Evolutionary conservation across 2,329 filamentous ascomycete species (phyloP), one percentile per base, ranked within the genome.

Genomic region (Aphanoascus verrucosus): DNA sequence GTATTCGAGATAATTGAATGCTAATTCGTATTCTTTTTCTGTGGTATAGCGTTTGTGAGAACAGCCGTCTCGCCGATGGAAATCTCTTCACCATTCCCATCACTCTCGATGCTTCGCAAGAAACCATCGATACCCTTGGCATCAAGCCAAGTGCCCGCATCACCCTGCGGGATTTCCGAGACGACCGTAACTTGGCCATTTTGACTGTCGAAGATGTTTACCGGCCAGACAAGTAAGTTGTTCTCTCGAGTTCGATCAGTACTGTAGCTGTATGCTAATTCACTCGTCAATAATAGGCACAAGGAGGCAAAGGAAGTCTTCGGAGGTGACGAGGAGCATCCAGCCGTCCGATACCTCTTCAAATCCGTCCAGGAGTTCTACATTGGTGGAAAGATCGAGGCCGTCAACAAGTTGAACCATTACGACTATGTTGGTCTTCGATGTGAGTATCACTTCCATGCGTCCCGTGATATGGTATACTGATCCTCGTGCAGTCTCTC

Each of bases 351-450:
- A 74, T 93, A 94, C 76, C 83, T 98, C 58, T 84, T 85, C 76
- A 79, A 83, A 65, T 84, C 82, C 37, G 84, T 86, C 58, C 77
- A 87, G 64, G 89, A 95, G 57, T 94, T 84, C 72, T 97, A 97
- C 72, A 81, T 98, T 58, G 93, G 93, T 68, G 93, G 93, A 69
- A 96, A 94, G 81, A 76, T 98, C 60, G 88, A 97, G 69, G 93
- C 93, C 58, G 84, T 98, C 69, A 91, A 91, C 80, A 86, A 88
- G 63, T 80, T 95, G 57, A 89, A 94, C 76, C 93, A 98, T 79
- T 98, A 98, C 77, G 93, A 98, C 77, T 97, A 97, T 76, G 88
- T 97, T 62, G 93, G 87, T 66, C 82, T 97, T 56, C 84, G 93
- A 77, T 97, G 86, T 88, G 78, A 72, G 84, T 71, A 50, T 31